These are phyloP conservation scores for Tetrapisispora fleetii DNA, from an alignment of 805 yeast species.

Conservation along the genomic window DNA sequence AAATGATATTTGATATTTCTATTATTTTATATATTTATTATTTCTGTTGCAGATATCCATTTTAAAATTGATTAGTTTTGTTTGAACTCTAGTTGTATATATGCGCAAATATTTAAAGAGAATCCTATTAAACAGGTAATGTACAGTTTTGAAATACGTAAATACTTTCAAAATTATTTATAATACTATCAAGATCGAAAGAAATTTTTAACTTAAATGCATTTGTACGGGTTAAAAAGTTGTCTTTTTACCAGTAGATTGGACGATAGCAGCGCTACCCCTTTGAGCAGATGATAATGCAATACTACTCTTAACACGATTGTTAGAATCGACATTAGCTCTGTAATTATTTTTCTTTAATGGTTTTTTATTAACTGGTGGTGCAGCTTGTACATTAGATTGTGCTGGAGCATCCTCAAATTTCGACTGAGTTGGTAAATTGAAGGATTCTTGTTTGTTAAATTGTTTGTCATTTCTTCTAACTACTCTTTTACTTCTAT, in stretches of 20 bases:
- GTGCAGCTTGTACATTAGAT: constrained; percentile 10
- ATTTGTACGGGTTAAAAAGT: constrained; percentile 41
- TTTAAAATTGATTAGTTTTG: too few relatives aligned
- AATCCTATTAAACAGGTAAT: not conserved
- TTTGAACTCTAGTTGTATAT: too few relatives aligned
- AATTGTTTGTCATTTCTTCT: constrained; percentile 27
- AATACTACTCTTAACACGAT: constrained; percentile 63
- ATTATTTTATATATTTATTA: too few relatives aligned
- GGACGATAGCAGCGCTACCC: constrained; percentile 79
- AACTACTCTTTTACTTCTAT: constrained; percentile 71
- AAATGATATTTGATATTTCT: too few relatives aligned
- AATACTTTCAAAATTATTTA: not conserved
- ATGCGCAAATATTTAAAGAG: not conserved
- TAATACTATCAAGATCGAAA: not conserved
- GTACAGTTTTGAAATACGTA: not conserved
- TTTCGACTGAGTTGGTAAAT: constrained; percentile 12
- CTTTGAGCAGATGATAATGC: constrained; percentile 85
- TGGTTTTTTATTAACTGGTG: constrained; percentile 18
- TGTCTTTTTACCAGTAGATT: constrained; percentile 80
- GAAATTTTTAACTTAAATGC: not conserved
- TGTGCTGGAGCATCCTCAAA: constrained; percentile 3
- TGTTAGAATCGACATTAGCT: constrained; percentile 29
- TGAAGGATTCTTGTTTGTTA: constrained; percentile 18
- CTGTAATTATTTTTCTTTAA: constrained; percentile 14
- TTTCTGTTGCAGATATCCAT: too few relatives aligned